Conservation (phyloP, 106 monocot genomes). For the Dendrobium officinale region DNA sequence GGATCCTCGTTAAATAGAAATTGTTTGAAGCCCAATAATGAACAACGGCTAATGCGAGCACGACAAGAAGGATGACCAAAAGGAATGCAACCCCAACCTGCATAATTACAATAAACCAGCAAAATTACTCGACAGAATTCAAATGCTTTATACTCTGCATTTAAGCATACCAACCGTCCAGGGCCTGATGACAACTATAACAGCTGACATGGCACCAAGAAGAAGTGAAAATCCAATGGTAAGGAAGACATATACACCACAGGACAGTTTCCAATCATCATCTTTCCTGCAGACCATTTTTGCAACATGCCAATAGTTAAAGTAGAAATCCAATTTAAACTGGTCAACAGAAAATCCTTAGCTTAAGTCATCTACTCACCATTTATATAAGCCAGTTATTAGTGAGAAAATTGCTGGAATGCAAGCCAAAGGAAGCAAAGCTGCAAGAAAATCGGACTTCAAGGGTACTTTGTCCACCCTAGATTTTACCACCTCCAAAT, state of each 20-base stretch:
- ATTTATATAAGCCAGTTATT: conserved; percentile 86
- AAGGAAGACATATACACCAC: conserved; percentile 80
- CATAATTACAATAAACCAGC: conserved; percentile 12
- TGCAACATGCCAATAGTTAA: neutral
- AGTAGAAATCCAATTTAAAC: neutral
- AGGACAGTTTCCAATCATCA: conserved; percentile 92
- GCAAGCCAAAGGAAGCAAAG: conserved; percentile 85
- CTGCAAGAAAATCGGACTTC: conserved; percentile 92
- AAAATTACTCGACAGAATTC: conserved; percentile 3
- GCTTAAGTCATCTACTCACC: conserved; percentile 34
- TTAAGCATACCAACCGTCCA: conserved; percentile 72
- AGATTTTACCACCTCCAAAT: conserved; percentile 75
- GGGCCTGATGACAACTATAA: conserved; percentile 67
- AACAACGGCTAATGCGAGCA: conserved; percentile 78
- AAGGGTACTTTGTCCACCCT: conserved; percentile 57
- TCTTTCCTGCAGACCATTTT: conserved; percentile 73
- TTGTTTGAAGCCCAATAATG: conserved; percentile 94
- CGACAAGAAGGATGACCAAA: conserved; percentile 66
- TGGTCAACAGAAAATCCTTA: neutral
- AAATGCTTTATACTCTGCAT: conserved; percentile 4
- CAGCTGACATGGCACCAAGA: conserved; percentile 74
- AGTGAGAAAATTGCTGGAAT: conserved; percentile 80
- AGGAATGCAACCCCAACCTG: conserved; percentile 94
- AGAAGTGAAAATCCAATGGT: conserved; percentile 73
- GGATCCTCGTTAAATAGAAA: conserved; percentile 85